Evolutionary conservation across 2,329 filamentous ascomycete genomes (phyloP).

Genomic region (Microsporum ferrugineum): DNA sequence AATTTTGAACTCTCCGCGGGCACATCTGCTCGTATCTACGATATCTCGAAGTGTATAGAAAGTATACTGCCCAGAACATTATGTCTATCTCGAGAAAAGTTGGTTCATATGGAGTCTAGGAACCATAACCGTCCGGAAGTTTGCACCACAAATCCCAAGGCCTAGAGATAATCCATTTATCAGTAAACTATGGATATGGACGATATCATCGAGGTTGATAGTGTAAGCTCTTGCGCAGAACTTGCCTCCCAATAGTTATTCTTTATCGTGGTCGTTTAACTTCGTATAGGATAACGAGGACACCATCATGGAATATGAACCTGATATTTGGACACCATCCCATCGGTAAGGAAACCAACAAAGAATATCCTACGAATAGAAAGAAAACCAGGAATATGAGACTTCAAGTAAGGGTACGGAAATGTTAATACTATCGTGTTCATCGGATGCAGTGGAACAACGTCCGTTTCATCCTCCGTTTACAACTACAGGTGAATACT

Average conservation of each 20-base stretch:
- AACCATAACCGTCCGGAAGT: neutral
- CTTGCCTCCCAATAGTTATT: neutral
- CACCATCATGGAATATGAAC: neutral
- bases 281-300: neutral
- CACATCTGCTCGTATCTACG: neutral
- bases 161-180: neutral
- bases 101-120: neutral
- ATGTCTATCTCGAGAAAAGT: neutral
- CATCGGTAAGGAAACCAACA: neutral
- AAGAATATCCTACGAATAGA: neutral
- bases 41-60: neutral
- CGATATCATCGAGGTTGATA: neutral
- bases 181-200: neutral
- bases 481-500: slow-evolving; percentile 10
- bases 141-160: neutral
- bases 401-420: neutral
- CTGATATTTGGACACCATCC: neutral
- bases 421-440: neutral
- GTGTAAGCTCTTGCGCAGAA: neutral
- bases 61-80: neutral
- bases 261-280: neutral
- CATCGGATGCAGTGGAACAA: slow-evolving; percentile 3
- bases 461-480: slow-evolving; percentile 10
- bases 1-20: neutral
- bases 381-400: neutral